These are phyloP conservation scores for Ziziphus jujuba DNA, from an alignment of 306 rosid species.

Conservation along the genomic window DNA sequence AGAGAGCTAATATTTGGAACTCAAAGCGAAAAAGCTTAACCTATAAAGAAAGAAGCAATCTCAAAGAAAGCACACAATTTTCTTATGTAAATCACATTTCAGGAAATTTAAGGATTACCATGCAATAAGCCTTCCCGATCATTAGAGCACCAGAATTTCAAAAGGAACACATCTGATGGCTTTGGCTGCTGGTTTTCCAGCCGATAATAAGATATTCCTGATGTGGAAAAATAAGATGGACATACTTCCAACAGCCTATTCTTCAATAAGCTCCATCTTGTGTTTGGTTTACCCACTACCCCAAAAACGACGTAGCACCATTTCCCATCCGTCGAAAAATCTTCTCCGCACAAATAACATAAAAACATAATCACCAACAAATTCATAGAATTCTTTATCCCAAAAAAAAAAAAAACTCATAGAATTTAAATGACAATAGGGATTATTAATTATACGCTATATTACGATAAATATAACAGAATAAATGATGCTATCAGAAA, in stretches of 20 bases:
- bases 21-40: background rate
- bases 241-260: conserved; percentile 55
- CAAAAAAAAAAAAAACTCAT: no score
- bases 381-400: background rate
- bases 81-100: background rate
- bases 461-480: background rate
- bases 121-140: conserved; percentile 53
- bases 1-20: background rate
- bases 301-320: conserved; percentile 63
- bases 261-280: conserved; percentile 53
- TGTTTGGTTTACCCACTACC: conserved; percentile 50
- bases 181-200: conserved; percentile 38
- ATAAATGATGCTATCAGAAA: background rate
- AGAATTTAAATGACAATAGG: background rate
- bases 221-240: conserved; percentile 49
- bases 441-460: background rate
- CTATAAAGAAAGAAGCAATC: background rate
- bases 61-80: background rate
- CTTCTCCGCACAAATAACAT: conserved; percentile 19
- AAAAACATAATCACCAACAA: background rate
- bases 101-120: conserved; percentile 27
- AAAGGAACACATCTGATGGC: conserved; percentile 46
- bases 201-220: conserved; percentile 41
- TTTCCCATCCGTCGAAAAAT: conserved; percentile 54
- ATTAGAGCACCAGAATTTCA: conserved; percentile 57